Evolutionary conservation across 495 filamentous ascomycete genomes (phyloP).

Genomic region (Bryoglossum gracile): DNA sequence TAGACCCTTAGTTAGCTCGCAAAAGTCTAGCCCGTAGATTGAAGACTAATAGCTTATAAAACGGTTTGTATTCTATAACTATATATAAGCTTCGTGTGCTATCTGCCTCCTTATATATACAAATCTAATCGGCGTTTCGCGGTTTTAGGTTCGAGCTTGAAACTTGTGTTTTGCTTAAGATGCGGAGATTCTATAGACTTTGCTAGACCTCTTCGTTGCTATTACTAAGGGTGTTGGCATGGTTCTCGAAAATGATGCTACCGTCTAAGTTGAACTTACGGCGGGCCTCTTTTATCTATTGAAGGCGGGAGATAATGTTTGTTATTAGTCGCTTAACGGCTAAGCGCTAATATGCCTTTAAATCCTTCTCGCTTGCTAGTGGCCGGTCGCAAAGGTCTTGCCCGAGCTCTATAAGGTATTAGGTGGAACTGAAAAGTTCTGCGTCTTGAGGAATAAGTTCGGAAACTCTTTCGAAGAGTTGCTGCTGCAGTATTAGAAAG

Average conservation of each 20-base stretch:
- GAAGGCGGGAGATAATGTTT: slow-evolving; percentile 28
- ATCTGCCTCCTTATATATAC: slow-evolving; percentile 15
- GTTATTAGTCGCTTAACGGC: slow-evolving; percentile 29
- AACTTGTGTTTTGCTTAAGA: slow-evolving; percentile 14
- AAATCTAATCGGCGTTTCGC: slow-evolving; percentile 13
- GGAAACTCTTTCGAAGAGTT: slow-evolving; percentile 24
- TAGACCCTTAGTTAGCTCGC: slow-evolving; percentile 20
- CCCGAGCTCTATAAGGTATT: slow-evolving; percentile 23
- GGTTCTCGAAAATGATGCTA: slow-evolving; percentile 28
- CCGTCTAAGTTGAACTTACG: slow-evolving; percentile 25
- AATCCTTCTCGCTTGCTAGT: slow-evolving; percentile 30
- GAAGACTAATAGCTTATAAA: slow-evolving; percentile 29
- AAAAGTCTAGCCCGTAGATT: slow-evolving; percentile 19
- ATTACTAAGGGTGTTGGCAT: slow-evolving; percentile 28
- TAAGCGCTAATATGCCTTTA: slow-evolving; percentile 30
- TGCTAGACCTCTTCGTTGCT: slow-evolving; percentile 18
- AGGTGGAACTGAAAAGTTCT: slow-evolving; percentile 19
- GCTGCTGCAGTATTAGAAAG: slow-evolving; percentile 24
- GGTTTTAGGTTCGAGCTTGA: slow-evolving; percentile 16
- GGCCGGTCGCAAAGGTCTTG: slow-evolving; percentile 16
- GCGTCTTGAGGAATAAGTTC: slow-evolving; percentile 18
- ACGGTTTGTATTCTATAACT: slow-evolving; percentile 31
- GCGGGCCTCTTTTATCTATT: slow-evolving; percentile 27
- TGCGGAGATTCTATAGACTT: slow-evolving; percentile 17
- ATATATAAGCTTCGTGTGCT: slow-evolving; percentile 22